Conservation (phyloP, 73 alveolate genomes). For the Paraurostyla sp. region DNA sequence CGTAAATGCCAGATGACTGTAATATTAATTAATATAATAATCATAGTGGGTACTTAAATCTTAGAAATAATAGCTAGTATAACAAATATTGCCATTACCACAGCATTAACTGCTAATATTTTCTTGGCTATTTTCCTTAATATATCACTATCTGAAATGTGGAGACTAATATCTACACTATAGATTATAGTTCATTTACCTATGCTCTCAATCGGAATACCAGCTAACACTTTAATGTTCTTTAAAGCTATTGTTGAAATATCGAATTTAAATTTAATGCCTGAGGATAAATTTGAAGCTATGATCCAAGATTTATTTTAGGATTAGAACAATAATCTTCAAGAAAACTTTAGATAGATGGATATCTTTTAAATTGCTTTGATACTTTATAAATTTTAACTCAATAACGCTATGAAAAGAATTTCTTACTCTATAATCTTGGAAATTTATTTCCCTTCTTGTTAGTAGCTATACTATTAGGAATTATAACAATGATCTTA, state of each 20-base stretch:
- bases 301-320: background rate
- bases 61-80: background rate
- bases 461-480: too few species aligned
- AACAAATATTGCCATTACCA: constrained; percentile 10
- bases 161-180: constrained; percentile 16
- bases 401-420: too few species aligned
- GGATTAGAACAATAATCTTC: background rate
- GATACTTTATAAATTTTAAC: too few species aligned
- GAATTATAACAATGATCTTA: too few species aligned
- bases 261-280: constrained; percentile 5
- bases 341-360: constrained; percentile 3
- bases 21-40: background rate
- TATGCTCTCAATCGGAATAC: background rate
- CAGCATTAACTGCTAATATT: background rate
- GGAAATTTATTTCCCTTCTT: too few species aligned
- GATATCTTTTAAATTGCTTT: background rate
- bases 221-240: background rate
- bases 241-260: background rate
- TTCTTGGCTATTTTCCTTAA: background rate
- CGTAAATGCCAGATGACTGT: background rate
- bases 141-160: background rate
- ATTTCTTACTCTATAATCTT: too few species aligned
- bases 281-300: background rate
- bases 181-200: constrained; percentile 36
- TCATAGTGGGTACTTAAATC: background rate